Percentiles rank a stretch among this genome's conserved stretches.
These are phyloP conservation scores for Pseudocercospora musae DNA, from an alignment of 2,329 filamentous ascomycete species.

Conservation along the genomic window DNA sequence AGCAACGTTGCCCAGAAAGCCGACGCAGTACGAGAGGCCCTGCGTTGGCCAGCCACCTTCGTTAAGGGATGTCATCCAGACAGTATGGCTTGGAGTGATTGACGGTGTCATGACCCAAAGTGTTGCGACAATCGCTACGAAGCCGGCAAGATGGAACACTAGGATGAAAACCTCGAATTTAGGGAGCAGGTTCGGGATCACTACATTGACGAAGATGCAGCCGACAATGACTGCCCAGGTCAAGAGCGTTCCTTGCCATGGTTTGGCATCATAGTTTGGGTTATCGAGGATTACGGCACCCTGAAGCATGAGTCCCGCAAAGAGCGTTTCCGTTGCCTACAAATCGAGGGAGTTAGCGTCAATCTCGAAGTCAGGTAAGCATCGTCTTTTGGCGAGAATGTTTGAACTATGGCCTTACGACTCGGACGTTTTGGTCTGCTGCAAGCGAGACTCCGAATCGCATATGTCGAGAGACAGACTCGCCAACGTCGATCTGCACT, in stretches of 20 bases:
- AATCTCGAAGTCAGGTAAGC: too few species aligned
- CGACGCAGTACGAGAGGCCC: conserved; percentile 36
- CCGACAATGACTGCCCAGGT: conserved; percentile 40
- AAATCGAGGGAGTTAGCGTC: too few species aligned
- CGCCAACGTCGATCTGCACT: too few species aligned
- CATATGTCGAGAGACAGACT: too few species aligned
- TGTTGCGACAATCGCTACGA: conserved; percentile 52
- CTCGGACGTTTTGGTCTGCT: too few species aligned
- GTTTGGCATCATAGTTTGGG: conserved; percentile 34
- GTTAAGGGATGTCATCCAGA: conserved; percentile 34
- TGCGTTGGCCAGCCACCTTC: conserved; percentile 36
- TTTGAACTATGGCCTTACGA: too few species aligned
- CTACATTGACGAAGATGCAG: conserved; percentile 47
- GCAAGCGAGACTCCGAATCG: too few species aligned
- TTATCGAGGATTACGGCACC: conserved; percentile 41
- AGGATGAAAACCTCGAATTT: conserved; percentile 43
- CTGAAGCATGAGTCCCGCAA: conserved; percentile 43
- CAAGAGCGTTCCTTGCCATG: conserved; percentile 42
- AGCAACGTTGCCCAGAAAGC: conserved; percentile 36
- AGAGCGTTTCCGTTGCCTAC: conserved; percentile 43
- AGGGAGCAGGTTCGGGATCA: conserved; percentile 44
- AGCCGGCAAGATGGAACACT: conserved; percentile 52
- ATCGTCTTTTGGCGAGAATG: too few species aligned
- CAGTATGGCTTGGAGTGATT: conserved; percentile 25
- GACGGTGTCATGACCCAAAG: conserved; percentile 35